phyloP scores from a whole-genome alignment of 2,329 filamentous ascomycete genomes.

The Colletotrichum sp. region DNA sequence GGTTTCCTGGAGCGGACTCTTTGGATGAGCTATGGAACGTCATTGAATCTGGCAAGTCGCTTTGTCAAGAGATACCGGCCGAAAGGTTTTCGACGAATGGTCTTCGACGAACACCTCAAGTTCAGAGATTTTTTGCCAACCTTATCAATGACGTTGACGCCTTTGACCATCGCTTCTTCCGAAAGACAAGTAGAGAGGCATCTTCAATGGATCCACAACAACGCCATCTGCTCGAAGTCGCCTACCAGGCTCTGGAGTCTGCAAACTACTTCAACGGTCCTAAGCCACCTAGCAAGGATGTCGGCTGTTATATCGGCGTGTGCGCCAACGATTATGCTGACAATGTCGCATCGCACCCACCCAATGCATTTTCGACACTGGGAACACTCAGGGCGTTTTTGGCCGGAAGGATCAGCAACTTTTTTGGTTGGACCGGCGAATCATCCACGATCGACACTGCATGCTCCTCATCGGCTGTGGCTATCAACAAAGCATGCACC shows the following conservation, averaged over 20 bases:
- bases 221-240: slow-evolving; percentile 34
- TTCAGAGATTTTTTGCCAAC: not conserved
- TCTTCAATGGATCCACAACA: slow-evolving; percentile 36
- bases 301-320: slow-evolving; percentile 26
- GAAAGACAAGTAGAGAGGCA: slow-evolving; percentile 30
- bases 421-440: slow-evolving; percentile 40
- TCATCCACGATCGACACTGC: slow-evolving; percentile 40
- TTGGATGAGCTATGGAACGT: not conserved
- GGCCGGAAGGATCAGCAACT: slow-evolving; percentile 35
- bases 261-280: slow-evolving; percentile 27
- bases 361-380: slow-evolving; percentile 21
- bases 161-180: slow-evolving; percentile 47
- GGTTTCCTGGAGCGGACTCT: not conserved
- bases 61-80: not conserved
- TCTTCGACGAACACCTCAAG: not conserved
- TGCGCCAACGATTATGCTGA: slow-evolving; percentile 23
- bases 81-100: not conserved
- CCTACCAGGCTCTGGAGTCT: slow-evolving; percentile 35
- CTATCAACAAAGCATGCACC: slow-evolving; percentile 37
- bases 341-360: slow-evolving; percentile 24
- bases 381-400: slow-evolving; percentile 38
- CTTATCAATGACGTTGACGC: slow-evolving; percentile 24
- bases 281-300: slow-evolving; percentile 30
- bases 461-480: slow-evolving; percentile 41
- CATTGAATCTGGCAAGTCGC: not conserved